Conservation (phyloP, 164 flowering plant species). For the Sedum album region DNA sequence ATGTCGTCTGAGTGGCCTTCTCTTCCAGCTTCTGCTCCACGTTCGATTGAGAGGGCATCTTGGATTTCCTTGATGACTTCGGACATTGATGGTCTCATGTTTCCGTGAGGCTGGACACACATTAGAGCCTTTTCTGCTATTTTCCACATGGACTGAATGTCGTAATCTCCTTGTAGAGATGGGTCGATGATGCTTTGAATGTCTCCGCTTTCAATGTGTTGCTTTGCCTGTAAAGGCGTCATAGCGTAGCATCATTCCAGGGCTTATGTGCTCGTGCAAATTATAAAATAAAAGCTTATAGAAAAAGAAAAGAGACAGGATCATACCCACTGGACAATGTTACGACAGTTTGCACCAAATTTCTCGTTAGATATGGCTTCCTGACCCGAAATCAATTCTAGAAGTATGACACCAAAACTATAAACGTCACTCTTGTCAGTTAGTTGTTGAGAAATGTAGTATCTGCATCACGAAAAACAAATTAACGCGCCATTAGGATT, state of each 20-base stretch:
- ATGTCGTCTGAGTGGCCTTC: constrained; percentile 56
- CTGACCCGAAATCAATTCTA: constrained; percentile 90
- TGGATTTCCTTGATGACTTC: constrained; percentile 98
- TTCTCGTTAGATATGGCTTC: constrained; percentile 92
- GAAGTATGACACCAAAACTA: constrained; percentile 96
- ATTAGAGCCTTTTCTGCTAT: constrained; percentile 91
- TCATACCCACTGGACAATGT: constrained; percentile 96
- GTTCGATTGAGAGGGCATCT: constrained; percentile 78
- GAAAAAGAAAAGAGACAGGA: neutral
- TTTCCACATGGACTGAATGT: constrained; percentile 94
- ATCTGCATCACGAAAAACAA: constrained; percentile 34
- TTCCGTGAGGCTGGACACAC: constrained; percentile 84
- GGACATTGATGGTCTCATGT: constrained; percentile 84
- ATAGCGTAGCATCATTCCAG: neutral
- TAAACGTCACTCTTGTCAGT: constrained; percentile 96
- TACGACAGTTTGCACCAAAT: constrained; percentile 83
- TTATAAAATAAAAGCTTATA: neutral
- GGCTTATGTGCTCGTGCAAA: neutral
- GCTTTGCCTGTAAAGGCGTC: constrained; percentile 56
- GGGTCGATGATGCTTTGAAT: constrained; percentile 91
- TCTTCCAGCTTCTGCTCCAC: constrained; percentile 32
- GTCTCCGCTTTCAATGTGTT: constrained; percentile 85
- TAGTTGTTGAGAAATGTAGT: constrained; percentile 88
- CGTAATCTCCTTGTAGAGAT: constrained; percentile 40
- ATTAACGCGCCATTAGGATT: too few species aligned